Base-by-base conservation (phyloP, 176 grass and related monocot genomes). In the Oryza australiensis region DNA sequence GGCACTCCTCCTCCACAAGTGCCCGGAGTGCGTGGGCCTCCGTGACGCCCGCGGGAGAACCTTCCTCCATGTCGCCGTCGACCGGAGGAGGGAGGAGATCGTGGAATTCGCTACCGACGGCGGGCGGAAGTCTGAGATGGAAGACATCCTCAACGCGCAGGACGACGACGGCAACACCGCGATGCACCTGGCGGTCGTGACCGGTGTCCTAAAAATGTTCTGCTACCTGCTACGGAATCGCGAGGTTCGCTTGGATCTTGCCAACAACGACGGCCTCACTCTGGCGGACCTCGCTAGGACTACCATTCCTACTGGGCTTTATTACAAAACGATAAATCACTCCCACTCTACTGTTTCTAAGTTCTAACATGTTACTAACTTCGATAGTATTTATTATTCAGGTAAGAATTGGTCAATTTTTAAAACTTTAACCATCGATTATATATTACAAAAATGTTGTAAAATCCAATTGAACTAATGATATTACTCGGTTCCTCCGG, bases 121-220 rank as follows among this genome's bases (percentile, higher is more conserved):
- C 5, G 5, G 16, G 16, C 40, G 12, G 45, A 5, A 3, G 14
- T 53, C 24, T 3, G 1, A 10, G 38, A 16, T 20, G 48, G 32
- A 1, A 7, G 51, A 20, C 0, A 26, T 80, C 11, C 20, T 83
- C 74, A 88, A 88, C 48, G 27, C 51, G 13, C 70, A 63, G 68
- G 86, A 88, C 26, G 33, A 77, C 35, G 26, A 83, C 2, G 80
- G 86, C 28, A 72, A 88, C 59, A 88, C 86, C 0, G 78, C 86
- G 9, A 27, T 88, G 10, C 79, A 88, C 60, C 72, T 88, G 26
- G 86, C 86, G 9, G 14, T 88, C 0, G 10, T n/a, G 4, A 13
- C 2, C 2, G 51, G 66, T 1, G 12, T 38, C 8, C 8, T 75
- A 26, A 22, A 20, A 1, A 10, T 78, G 34, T 57, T 64, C 33